phyloP scores from a whole-genome alignment of 2,329 filamentous ascomycete species.

The Microdochium nivale region DNA sequence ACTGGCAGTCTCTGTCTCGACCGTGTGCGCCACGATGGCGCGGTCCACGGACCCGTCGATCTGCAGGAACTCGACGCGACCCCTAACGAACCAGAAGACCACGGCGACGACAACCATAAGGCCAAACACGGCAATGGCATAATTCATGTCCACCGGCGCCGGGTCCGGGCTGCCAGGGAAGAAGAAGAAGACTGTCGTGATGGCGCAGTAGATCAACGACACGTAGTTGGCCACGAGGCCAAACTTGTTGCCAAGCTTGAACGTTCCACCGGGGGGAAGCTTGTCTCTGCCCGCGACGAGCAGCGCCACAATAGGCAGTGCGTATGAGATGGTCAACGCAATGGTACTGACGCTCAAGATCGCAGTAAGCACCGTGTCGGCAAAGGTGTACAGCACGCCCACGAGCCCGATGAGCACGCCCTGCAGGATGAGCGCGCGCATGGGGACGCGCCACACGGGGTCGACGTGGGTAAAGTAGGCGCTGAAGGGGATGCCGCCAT shows the following conservation, averaged over 20 bases:
- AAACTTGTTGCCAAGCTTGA: conserved; percentile 31
- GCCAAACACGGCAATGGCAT: conserved; percentile 47
- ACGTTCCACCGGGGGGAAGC: conserved; percentile 32
- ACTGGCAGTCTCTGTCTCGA: no score
- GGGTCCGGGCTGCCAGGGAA: conserved; percentile 39
- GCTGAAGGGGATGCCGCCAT: conserved; percentile 37
- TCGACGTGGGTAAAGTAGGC: conserved; percentile 35
- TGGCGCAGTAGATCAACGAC: conserved; percentile 39
- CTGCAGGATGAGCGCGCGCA: conserved; percentile 42
- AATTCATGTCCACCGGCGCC: conserved; percentile 43
- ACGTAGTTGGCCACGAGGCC: conserved; percentile 36
- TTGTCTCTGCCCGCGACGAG: conserved; percentile 42
- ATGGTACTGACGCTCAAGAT: conserved; percentile 48
- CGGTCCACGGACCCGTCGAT: conserved; percentile 14
- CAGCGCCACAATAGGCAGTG: conserved; percentile 38
- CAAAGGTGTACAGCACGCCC: conserved; percentile 47
- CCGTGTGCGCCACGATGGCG: neutral
- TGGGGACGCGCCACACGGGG: conserved; percentile 40
- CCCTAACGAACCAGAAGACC: conserved; percentile 41
- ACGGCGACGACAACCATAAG: conserved; percentile 42
- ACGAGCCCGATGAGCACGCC: conserved; percentile 35
- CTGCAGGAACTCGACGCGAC: conserved; percentile 27
- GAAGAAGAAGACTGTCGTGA: conserved; percentile 48
- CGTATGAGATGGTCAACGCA: conserved; percentile 43
- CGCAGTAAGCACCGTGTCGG: conserved; percentile 42